phyloP scores from a whole-genome alignment of 352 stramenopile genomes.

The Hyaloperonospora brassicae region DNA sequence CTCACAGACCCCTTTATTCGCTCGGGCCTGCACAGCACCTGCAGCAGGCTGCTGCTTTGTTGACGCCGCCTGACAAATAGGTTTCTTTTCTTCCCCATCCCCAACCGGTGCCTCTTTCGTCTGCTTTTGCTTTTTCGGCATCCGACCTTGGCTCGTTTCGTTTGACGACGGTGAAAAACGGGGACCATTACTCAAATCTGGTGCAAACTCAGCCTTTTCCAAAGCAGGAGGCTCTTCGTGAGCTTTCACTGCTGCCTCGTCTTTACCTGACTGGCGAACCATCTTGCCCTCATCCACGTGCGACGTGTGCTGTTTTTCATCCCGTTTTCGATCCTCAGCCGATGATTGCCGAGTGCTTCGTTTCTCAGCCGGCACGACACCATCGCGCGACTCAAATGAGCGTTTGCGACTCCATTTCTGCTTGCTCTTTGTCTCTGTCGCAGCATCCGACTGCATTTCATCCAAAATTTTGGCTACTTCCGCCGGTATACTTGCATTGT shows the following conservation, averaged over 20 bases:
- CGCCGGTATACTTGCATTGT: slow-evolving; percentile 28
- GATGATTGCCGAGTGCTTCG: slow-evolving; percentile 16
- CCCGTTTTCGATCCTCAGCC: slow-evolving; percentile 16
- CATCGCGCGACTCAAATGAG: slow-evolving; percentile 40
- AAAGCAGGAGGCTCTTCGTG: slow-evolving; percentile 29
- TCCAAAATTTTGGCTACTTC: slow-evolving; percentile 31
- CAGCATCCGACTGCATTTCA: slow-evolving; percentile 8
- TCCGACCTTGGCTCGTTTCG: slow-evolving; percentile 5
- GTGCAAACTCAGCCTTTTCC: slow-evolving; percentile 32
- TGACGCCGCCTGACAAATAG: background rate
- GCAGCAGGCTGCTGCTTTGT: slow-evolving; percentile 23
- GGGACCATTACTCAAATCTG: slow-evolving; percentile 16
- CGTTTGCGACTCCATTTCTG: slow-evolving; percentile 19
- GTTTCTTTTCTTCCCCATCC: slow-evolving; percentile 7
- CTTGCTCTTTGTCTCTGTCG: slow-evolving; percentile 9
- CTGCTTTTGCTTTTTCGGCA: slow-evolving; percentile 13
- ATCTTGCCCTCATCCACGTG: slow-evolving; percentile 25
- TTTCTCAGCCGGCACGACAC: slow-evolving; percentile 24
- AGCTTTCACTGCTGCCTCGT: slow-evolving; percentile 35
- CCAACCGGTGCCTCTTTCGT: slow-evolving; percentile 1
- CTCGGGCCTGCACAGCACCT: slow-evolving; percentile 29
- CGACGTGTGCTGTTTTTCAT: slow-evolving; percentile 6
- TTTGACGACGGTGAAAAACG: slow-evolving; percentile 12
- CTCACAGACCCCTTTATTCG: slow-evolving; percentile 17
- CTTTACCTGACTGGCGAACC: slow-evolving; percentile 28